phyloP scores from a whole-genome alignment of 495 filamentous ascomycete species.

The Penicillium angulare region DNA sequence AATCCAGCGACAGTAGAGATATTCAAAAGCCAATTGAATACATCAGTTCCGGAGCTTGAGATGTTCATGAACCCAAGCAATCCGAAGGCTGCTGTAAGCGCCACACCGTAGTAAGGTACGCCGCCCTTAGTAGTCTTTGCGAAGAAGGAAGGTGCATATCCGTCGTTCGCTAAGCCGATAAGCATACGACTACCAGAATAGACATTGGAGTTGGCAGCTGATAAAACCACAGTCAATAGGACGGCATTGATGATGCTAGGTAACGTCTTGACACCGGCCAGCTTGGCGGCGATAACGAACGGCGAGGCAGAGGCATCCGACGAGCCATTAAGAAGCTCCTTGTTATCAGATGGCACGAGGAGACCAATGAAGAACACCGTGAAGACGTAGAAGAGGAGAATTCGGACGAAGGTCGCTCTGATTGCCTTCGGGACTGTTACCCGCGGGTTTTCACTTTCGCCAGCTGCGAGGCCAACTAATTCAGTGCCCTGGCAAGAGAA shows the following conservation, averaged over 20 bases:
- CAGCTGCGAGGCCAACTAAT: conserved; percentile 61
- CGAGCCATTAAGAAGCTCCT: conserved; percentile 25
- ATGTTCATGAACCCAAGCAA: conserved; percentile 47
- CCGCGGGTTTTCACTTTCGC: conserved; percentile 62
- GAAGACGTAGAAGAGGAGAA: conserved; percentile 63
- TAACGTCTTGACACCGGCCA: conserved; percentile 58
- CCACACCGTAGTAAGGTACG: conserved; percentile 39
- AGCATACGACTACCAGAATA: conserved; percentile 63
- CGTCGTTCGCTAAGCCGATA: conserved; percentile 51
- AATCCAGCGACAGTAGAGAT: conserved; percentile 57
- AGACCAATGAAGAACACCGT: conserved; percentile 65
- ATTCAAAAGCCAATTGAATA: conserved; percentile 53
- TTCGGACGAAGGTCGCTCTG: conserved; percentile 65
- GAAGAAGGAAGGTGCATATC: conserved; percentile 52
- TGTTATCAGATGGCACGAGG: conserved; percentile 50
- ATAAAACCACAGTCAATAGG: conserved; percentile 60
- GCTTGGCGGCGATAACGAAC: conserved; percentile 55
- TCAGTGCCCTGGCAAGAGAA: conserved; percentile 66
- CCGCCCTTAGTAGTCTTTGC: conserved; percentile 34
- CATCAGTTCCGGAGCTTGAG: conserved; percentile 16
- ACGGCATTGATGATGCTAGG: conserved; percentile 71
- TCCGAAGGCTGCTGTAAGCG: conserved; percentile 40
- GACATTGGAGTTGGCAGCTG: conserved; percentile 68
- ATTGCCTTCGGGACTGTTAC: conserved; percentile 61
- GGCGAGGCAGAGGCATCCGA: conserved; percentile 34